Evolutionary conservation across 768 basidiomycete genomes (phyloP).

Genomic region (Mycena metata): DNA sequence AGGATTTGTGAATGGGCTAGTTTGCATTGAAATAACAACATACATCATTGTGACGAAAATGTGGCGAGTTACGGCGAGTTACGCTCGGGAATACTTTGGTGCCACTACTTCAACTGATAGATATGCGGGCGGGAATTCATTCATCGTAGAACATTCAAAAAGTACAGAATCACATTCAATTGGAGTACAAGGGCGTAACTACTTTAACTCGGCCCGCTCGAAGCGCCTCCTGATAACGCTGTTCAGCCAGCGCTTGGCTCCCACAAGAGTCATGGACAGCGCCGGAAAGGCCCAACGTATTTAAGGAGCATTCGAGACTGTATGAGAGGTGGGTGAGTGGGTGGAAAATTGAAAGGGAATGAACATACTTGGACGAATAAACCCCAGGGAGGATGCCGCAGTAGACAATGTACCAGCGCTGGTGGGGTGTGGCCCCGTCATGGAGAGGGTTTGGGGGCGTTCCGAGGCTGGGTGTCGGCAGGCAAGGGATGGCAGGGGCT

Average conservation of each 20-base stretch:
- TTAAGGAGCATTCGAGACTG: slow-evolving; percentile 4
- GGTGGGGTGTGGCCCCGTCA: neutral
- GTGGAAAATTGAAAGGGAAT: neutral
- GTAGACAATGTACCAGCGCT: neutral
- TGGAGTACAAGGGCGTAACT: neutral
- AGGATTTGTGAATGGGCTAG: no score
- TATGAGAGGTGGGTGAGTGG: no score
- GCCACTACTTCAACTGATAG: no score
- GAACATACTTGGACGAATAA: neutral
- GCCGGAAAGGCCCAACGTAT: neutral
- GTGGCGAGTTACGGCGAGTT: no score
- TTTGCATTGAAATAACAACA: no score
- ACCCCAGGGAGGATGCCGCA: neutral
- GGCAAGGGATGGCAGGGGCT: neutral
- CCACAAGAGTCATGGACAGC: neutral
- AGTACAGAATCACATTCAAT: no score
- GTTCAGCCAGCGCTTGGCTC: neutral
- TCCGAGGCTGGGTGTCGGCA: neutral
- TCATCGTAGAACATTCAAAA: no score
- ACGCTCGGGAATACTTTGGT: no score
- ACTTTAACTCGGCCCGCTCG: neutral
- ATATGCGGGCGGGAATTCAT: no score
- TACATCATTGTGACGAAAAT: no score
- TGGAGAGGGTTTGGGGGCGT: neutral
- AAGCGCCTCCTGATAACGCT: neutral